Evolutionary conservation across 1,284 basidiomycete species (phyloP).

Genomic region (Lignosus rhinocerotis): DNA sequence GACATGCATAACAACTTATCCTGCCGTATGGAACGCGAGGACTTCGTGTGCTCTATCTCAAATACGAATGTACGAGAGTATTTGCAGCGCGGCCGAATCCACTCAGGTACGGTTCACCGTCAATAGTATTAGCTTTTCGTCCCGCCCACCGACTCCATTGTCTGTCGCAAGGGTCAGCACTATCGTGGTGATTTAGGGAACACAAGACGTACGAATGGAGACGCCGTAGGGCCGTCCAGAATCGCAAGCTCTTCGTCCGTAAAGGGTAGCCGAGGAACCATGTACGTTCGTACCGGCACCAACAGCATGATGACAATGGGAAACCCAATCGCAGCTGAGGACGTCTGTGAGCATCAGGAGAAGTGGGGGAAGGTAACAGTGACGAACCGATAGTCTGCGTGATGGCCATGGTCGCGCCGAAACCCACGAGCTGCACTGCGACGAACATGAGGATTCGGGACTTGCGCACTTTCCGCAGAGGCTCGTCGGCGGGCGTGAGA

Average conservation of each 20-base stretch:
- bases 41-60: too few relatives aligned
- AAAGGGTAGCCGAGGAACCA: conserved; percentile 82
- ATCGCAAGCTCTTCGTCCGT: conserved; percentile 79
- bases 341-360: background rate
- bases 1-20: too few relatives aligned
- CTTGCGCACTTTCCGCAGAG: conserved; percentile 74
- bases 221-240: conserved; percentile 87
- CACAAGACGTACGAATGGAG: conserved; percentile 67
- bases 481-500: conserved; percentile 64
- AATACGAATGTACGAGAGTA: too few relatives aligned
- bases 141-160: conserved; percentile 50
- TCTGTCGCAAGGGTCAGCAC: conserved; percentile 30
- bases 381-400: conserved; percentile 85
- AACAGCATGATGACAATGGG: conserved; percentile 88
- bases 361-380: background rate
- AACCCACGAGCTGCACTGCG: conserved; percentile 80
- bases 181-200: background rate
- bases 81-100: too few relatives aligned
- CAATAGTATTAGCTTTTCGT: background rate
- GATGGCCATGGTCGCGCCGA: conserved; percentile 89
- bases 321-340: conserved; percentile 85
- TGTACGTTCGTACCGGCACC: conserved; percentile 76
- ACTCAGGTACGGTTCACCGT: too few relatives aligned
- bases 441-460: conserved; percentile 81
- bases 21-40: too few relatives aligned